These are phyloP conservation scores for Ziziphus jujuba DNA, from an alignment of 306 rosid genomes.

Conservation along the genomic window DNA sequence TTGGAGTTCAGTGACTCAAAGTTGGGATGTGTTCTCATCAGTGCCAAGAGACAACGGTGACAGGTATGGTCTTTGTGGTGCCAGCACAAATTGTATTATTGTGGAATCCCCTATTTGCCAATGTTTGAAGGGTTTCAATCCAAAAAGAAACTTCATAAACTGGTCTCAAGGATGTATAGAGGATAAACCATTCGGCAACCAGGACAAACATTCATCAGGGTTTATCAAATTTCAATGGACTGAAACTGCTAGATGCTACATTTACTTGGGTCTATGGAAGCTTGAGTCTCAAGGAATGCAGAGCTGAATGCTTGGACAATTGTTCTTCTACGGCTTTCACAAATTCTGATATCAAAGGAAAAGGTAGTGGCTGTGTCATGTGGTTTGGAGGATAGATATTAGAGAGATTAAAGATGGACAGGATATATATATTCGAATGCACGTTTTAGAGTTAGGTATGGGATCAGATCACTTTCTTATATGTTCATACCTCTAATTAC, in stretches of 20 bases:
- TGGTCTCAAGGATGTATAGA: neutral
- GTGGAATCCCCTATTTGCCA: constrained; percentile 9
- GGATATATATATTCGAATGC: constrained; percentile 13
- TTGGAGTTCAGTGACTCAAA: too few relatives aligned
- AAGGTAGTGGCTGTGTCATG: neutral
- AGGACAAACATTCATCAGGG: neutral
- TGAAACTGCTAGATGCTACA: constrained; percentile 18
- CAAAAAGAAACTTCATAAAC: neutral
- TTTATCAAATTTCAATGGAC: neutral
- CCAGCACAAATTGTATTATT: constrained; percentile 8
- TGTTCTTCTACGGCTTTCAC: neutral
- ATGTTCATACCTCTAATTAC: too few relatives aligned
- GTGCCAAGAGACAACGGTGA: constrained; percentile 25
- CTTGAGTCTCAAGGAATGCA: neutral
- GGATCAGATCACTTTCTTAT: neutral
- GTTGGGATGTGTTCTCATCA: neutral
- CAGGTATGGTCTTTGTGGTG: constrained; percentile 27
- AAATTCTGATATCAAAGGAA: neutral
- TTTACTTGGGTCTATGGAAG: neutral
- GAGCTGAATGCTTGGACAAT: neutral
- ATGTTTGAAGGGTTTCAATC: neutral
- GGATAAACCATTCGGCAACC: neutral
- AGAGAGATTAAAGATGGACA: constrained; percentile 20
- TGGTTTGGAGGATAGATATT: constrained; percentile 21
- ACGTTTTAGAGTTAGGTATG: constrained; percentile 21